A percentile compares a stretch with the other conserved stretches of the same genome.
These are phyloP conservation scores for Rubus idaeus DNA, from an alignment of 306 rosid species.

Conservation along the genomic window DNA sequence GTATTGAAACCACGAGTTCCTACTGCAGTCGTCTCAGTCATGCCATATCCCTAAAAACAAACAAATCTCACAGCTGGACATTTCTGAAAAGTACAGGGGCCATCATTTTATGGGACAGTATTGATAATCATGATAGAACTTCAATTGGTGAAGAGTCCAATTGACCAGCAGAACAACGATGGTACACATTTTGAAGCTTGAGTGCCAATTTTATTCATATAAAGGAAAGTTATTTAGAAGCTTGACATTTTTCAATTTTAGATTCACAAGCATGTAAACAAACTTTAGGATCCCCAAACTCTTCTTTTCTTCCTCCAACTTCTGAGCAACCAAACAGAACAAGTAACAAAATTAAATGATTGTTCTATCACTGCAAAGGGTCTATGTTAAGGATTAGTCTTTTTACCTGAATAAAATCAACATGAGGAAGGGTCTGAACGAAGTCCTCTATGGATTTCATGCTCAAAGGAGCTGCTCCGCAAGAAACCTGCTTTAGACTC, in stretches of 20 bases:
- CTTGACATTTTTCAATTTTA: neutral
- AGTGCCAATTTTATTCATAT: neutral
- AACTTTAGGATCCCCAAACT: neutral
- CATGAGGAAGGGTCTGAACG: constrained; percentile 47
- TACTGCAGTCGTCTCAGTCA: constrained; percentile 87
- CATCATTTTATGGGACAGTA: neutral
- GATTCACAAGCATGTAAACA: neutral
- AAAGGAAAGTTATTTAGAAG: neutral
- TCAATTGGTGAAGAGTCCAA: neutral
- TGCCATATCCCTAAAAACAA: constrained; percentile 65
- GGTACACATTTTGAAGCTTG: neutral
- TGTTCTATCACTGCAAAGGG: neutral
- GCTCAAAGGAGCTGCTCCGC: constrained; percentile 73
- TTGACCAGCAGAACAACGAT: neutral
- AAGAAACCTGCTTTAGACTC: constrained; percentile 75
- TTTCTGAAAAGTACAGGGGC: neutral
- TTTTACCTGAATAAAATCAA: constrained; percentile 67
- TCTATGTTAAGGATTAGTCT: neutral
- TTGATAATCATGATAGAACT: neutral
- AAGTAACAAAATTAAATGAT: neutral
- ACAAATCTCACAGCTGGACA: neutral
- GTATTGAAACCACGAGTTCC: constrained; percentile 87
- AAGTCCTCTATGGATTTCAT: constrained; percentile 44
- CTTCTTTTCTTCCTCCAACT: neutral
- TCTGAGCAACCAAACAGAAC: neutral